Evolutionary conservation across 164 flowering plant species (phyloP).

Genomic region (Magnolia kwangsiensis): DNA sequence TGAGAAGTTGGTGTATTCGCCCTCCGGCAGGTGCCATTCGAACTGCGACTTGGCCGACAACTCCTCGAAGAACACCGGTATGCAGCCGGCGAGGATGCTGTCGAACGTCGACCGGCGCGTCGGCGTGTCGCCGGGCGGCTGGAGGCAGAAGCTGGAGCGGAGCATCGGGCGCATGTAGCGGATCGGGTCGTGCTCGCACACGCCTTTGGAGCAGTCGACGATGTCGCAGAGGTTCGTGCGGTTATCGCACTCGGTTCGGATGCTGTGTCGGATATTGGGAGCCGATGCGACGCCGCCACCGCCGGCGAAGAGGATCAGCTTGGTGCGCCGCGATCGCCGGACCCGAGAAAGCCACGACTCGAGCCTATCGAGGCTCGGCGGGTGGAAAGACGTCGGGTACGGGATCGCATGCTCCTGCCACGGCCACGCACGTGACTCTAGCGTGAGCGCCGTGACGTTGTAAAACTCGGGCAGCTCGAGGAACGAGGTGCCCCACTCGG

Average conservation of each 20-base stretch:
- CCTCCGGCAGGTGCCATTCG: constrained; percentile 78
- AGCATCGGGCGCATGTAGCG: constrained; percentile 86
- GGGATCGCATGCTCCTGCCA: constrained; percentile 95
- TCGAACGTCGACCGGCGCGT: constrained; percentile 86
- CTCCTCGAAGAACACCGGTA: constrained; percentile 97
- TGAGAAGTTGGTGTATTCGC: constrained; percentile 55
- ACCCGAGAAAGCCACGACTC: constrained; percentile 65
- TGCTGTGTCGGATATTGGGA: constrained; percentile 74
- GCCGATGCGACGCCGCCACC: constrained; percentile 67
- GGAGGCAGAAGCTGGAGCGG: constrained; percentile 74
- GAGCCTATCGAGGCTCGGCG: constrained; percentile 42
- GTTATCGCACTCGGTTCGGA: constrained; percentile 63
- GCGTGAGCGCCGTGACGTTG: constrained; percentile 69
- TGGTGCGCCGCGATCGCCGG: constrained; percentile 42
- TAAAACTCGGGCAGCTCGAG: constrained; percentile 69
- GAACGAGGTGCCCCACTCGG: constrained; percentile 85
- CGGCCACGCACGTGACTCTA: constrained; percentile 73
- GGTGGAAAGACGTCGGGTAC: constrained; percentile 88
- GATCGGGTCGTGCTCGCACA: constrained; percentile 89
- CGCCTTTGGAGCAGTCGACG: constrained; percentile 72
- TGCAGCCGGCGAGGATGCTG: constrained; percentile 78
- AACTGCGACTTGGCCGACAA: constrained; percentile 65
- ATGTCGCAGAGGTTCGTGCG: constrained; percentile 40
- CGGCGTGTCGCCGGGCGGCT: constrained; percentile 97
- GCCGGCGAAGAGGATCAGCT: constrained; percentile 77